Evolutionary conservation across 2,329 filamentous ascomycete genomes (phyloP), one percentile per base, ranked within the genome.

Genomic region (Colletotrichum sp.): DNA sequence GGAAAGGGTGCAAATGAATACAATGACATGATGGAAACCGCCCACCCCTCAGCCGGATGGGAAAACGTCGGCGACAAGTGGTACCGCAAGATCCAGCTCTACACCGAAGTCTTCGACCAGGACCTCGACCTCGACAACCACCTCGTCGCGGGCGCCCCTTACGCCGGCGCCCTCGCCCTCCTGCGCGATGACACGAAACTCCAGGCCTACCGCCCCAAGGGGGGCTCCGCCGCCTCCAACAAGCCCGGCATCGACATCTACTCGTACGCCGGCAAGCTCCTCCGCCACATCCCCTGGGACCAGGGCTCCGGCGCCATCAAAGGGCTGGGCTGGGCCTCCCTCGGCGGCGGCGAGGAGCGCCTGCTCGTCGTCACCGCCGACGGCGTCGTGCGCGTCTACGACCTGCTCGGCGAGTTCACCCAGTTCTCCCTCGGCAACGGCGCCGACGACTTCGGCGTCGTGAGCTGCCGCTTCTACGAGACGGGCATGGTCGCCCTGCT

Each of bases 91-190:
- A 93, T 95, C 73, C 95, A 96, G 85, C 92, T 98, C 77, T 99
- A 99, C 89, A 96, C 96, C 77, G 94, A 93, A 79, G 92, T 99
- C 79, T 99, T 99, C 85, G 96, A 98, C 86, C 92, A 95, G 83
- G 96, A 98, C 83, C 89, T 98, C 78, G 96, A 99, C 87, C 91
- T 99, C 80, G 96, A 98, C 88, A 98, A 97, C 88, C 98, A 98
- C 87, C 90, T 96, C 81, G 93, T 98, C 82, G 93, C 94, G 74
- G 97, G 96, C 82, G 98, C 97, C 84, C 96, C 96, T 28, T 98
- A 97, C 85, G 96, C 95, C 81, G 97, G 97, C 82, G 96, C 97
- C 57, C 57, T 83, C 98, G 96, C 96, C 68, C 88, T 99, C 76
- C 95, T 96, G 88, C 95, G 96, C 65, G 95, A 99, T 86, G 95